Base-by-base conservation (phyloP, 2,329 filamentous ascomycete species). In the Colletotrichum acutatum region DNA sequence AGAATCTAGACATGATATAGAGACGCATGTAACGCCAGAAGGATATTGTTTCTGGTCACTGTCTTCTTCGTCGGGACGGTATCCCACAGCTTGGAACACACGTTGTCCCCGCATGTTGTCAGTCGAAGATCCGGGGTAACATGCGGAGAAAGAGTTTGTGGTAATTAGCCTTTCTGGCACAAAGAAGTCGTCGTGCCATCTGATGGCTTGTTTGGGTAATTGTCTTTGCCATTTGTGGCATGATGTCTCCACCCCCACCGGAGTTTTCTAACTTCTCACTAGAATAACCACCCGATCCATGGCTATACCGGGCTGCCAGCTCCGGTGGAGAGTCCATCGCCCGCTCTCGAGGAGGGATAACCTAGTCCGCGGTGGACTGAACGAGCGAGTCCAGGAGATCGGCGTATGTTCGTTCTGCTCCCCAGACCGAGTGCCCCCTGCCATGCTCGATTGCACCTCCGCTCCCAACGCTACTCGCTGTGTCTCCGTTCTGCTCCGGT, bases 201-300 rank as follows among this genome's bases (percentile, higher is more conserved):
- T 16, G 14, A 53, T 53, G 49, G 22, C 49, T 53, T n/a, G n/a
- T n/a, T 53, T 24, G n/a, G 7, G 22, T 42, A 53, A 19, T 53
- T 53, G n/a, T n/a, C 49, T 24, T 24, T 52, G 49, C 49, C 49
- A 24, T 24, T n/a, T 24, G 8, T 52, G 22, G n/a, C 19, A 52
- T 52, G 49, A n/a, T 60, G 57, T 34, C 49, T 5, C 52, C 62
- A 54, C 32, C 62, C 62, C 62, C 62, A 28, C 62, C 62, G 62
- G 62, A 65, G 34, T 30, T 60, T 30, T 26, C 14, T 19, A 42
- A 42, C 37, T 42, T 42, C 37, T 19, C 37, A 7, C 37, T 42
- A 19, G 14, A 42, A 42, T 42, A 60, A 60, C 57, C 28, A 30
- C 22, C 34, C 28, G n/a, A 32, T 26, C 26, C 57, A 60, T 60